Evolutionary conservation across 2,329 filamentous ascomycete genomes (phyloP).

Genomic region (Ilyonectria destructans): DNA sequence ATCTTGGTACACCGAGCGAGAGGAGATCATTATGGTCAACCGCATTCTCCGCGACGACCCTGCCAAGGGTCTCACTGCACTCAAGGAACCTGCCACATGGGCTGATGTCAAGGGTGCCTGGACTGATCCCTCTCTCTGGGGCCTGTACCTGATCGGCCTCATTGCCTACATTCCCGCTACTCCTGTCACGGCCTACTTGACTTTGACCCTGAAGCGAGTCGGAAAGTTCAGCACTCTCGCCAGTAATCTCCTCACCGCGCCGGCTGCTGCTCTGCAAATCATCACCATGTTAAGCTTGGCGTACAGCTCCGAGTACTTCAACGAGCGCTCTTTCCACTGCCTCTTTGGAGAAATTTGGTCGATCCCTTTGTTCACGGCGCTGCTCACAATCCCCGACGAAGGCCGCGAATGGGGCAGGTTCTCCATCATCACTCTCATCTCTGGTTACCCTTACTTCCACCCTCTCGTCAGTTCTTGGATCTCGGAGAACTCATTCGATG

Average conservation of each 20-base stretch:
- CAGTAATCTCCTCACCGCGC: slow-evolving; percentile 76
- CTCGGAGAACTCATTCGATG: slow-evolving; percentile 65
- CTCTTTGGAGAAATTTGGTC: slow-evolving; percentile 68
- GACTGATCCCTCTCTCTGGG: slow-evolving; percentile 65
- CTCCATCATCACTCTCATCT: slow-evolving; percentile 66
- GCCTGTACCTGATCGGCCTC: slow-evolving; percentile 66
- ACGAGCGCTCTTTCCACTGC: slow-evolving; percentile 69
- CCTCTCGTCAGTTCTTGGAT: slow-evolving; percentile 69
- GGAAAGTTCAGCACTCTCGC: slow-evolving; percentile 71
- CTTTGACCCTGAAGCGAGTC: slow-evolving; percentile 70
- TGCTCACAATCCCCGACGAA: slow-evolving; percentile 65
- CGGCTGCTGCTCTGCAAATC: slow-evolving; percentile 71
- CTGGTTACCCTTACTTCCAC: slow-evolving; percentile 73
- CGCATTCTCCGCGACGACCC: slow-evolving; percentile 69
- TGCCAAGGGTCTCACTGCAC: slow-evolving; percentile 65
- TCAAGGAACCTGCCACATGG: slow-evolving; percentile 61
- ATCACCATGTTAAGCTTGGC: slow-evolving; percentile 70
- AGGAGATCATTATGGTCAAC: slow-evolving; percentile 81
- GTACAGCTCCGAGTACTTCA: slow-evolving; percentile 69
- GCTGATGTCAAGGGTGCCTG: slow-evolving; percentile 62
- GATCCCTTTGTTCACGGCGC: slow-evolving; percentile 66
- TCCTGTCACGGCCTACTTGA: slow-evolving; percentile 67
- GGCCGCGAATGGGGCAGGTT: slow-evolving; percentile 69
- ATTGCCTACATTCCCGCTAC: slow-evolving; percentile 66
- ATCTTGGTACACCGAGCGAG: slow-evolving; percentile 77